Evolutionary conservation across 306 rosid species (phyloP), one percentile per base, ranked within the genome.

Genomic region (Trifolium fragiferum): DNA sequence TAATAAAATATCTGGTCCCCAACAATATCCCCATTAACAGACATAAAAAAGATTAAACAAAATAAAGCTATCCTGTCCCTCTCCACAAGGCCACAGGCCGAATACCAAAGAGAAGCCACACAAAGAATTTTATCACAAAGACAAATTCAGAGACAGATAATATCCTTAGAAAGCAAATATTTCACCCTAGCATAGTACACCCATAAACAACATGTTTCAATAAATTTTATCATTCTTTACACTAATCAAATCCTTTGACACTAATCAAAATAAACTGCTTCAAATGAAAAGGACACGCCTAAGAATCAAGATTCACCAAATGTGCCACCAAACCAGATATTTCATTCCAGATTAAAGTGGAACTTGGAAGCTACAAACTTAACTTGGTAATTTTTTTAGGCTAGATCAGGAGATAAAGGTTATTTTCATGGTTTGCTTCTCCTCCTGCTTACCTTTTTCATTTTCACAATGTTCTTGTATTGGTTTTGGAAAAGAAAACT

Each of bases 261-360:
- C 68, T 18, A 18, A 10, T n/a, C 25, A 37, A 63, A n/a, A 35
- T 16, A 63, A 63, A 63, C 49, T 63, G 27, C 27, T 63, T 16
- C 68, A 63, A 57, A 57, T 62, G 67, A 32, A 33, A 62, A 35
- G 13, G 23, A 32, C 25, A n/a, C 13, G 10, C 20, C 46, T 35
- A 62, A 62, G 41, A 57, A 21, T 57, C 62, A 57, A 57, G 62
- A 57, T 61, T 61, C 43, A 33, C 67, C 23, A 37, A 16, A 33
- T 33, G 67, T 62, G 44, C 67, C 44, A 33, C 33, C 67, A 62
- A 62, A 62, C 67, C 46, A 33, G 46, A 15, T 62, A 33, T 23
- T n/a, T 25, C 44, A 33, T 16, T 62, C 46, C 67, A 32, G 25
- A 62, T 16, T 62, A 33, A 62, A 33, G 44, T 32, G 67, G 23